A percentile compares a stretch with the other conserved stretches of the same genome.
Conservation (phyloP, 169 alveolate species). For the Plasmodium berghei region DNA sequence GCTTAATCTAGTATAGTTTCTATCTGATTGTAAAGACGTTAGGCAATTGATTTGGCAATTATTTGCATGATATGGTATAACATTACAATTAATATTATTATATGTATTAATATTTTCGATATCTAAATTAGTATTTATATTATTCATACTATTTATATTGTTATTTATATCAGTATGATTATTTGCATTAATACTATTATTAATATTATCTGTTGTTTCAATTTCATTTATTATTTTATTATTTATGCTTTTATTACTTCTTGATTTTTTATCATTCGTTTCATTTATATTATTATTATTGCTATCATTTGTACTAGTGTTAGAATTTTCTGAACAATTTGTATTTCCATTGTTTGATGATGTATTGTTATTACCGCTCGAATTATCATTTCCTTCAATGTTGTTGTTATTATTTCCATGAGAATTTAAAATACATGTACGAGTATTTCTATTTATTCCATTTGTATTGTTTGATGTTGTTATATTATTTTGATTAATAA, state of each 20-base stretch:
- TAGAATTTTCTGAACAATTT: not conserved
- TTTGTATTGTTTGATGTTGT: not conserved
- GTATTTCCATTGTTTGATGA: not conserved
- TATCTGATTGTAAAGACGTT: constrained; percentile 11
- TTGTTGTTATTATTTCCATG: not conserved
- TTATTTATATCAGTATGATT: not conserved
- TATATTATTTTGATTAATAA: constrained; percentile 22
- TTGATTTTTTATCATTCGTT: not conserved
- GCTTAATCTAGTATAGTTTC: constrained; percentile 19
- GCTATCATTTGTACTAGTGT: not conserved
- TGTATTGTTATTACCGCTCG: not conserved
- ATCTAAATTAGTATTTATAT: constrained; percentile 1
- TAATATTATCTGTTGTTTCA: not conserved
- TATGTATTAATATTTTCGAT: constrained; percentile 1
- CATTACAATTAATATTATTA: constrained; percentile 8
- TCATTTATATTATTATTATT: not conserved
- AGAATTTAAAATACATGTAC: no score
- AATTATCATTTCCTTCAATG: not conserved
- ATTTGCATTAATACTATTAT: not conserved
- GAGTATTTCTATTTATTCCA: no score
- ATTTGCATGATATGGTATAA: constrained; percentile 28
- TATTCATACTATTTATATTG: not conserved
- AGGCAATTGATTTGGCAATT: constrained; percentile 26
- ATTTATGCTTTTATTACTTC: not conserved
- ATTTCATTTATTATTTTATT: not conserved